Conservation (phyloP, 768 basidiomycete genomes). For the Pleurotus pulmonarius region DNA sequence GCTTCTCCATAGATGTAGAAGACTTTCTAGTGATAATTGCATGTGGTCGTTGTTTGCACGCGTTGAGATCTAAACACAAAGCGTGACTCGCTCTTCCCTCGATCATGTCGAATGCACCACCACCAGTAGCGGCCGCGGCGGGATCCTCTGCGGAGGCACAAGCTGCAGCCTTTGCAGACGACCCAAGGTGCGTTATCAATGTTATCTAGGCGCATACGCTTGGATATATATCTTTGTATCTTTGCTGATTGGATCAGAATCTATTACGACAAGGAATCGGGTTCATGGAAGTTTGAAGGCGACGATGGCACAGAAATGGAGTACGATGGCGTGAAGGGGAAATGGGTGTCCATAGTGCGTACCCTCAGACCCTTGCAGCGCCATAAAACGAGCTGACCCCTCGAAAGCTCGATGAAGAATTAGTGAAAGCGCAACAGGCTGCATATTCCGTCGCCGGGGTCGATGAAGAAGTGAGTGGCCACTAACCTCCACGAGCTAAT, state of each 20-base stretch:
- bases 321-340: slow-evolving; percentile 71
- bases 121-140: slow-evolving; percentile 42
- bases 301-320: slow-evolving; percentile 90
- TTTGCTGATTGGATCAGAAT: slow-evolving; percentile 39
- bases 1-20: not conserved
- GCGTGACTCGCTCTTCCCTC: slow-evolving; percentile 26
- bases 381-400: slow-evolving; percentile 8
- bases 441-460: slow-evolving; percentile 92
- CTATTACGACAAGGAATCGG: slow-evolving; percentile 70
- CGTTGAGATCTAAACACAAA: slow-evolving; percentile 30
- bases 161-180: slow-evolving; percentile 70
- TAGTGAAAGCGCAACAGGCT: slow-evolving; percentile 87
- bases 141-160: slow-evolving; percentile 54
- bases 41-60: not conserved
- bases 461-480: slow-evolving; percentile 77
- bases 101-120: slow-evolving; percentile 41
- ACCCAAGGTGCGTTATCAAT: slow-evolving; percentile 53
- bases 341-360: slow-evolving; percentile 83
- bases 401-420: slow-evolving; percentile 79
- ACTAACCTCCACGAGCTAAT: not conserved
- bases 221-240: slow-evolving; percentile 3
- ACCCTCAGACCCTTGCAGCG: not conserved
- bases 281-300: slow-evolving; percentile 87
- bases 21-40: not conserved
- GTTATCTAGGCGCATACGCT: not conserved